Percentiles rank a stretch among this genome's conserved stretches.
phyloP scores from a whole-genome alignment of 768 basidiomycete species.

The Punctularia strigosozonata region DNA sequence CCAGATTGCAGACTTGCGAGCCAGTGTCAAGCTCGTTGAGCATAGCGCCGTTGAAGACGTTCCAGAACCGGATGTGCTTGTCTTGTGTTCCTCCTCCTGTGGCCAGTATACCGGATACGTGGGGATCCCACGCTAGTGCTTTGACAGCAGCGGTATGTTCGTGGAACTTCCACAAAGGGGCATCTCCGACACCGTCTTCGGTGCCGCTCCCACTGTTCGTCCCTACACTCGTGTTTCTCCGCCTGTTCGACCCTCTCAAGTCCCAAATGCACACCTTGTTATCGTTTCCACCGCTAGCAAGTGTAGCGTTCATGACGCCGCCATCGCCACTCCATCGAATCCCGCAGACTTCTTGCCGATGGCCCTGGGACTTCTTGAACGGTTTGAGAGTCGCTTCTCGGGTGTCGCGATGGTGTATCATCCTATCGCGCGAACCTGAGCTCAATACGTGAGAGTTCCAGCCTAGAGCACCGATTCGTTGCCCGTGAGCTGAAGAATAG shows the following conservation, averaged over 20 bases:
- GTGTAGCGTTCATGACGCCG: slow-evolving; percentile 33
- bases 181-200: slow-evolving; percentile 30
- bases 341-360: slow-evolving; percentile 93
- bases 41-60: slow-evolving; percentile 76
- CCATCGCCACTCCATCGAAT: slow-evolving; percentile 75
- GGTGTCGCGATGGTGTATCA: slow-evolving; percentile 87
- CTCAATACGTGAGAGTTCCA: slow-evolving; percentile 87
- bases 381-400: slow-evolving; percentile 56
- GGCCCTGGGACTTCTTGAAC: slow-evolving; percentile 60
- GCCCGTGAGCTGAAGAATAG: slow-evolving; percentile 74
- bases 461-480: slow-evolving; percentile 87
- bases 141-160: slow-evolving; percentile 97
- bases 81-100: slow-evolving; percentile 98
- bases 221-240: slow-evolving; percentile 13
- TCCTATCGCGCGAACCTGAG: slow-evolving; percentile 85
- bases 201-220: slow-evolving; percentile 14
- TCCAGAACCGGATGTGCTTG: slow-evolving; percentile 97
- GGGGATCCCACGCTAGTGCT: slow-evolving; percentile 97
- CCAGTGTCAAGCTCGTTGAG: slow-evolving; percentile 88
- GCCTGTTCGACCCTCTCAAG: slow-evolving; percentile 50
- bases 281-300: slow-evolving; percentile 96
- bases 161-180: slow-evolving; percentile 88
- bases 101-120: slow-evolving; percentile 80
- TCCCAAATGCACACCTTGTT: slow-evolving; percentile 99
- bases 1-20: slow-evolving; percentile 95